Conservation (phyloP, 192 early-diverging fungal species). For the Backusella parvicylindrica region DNA sequence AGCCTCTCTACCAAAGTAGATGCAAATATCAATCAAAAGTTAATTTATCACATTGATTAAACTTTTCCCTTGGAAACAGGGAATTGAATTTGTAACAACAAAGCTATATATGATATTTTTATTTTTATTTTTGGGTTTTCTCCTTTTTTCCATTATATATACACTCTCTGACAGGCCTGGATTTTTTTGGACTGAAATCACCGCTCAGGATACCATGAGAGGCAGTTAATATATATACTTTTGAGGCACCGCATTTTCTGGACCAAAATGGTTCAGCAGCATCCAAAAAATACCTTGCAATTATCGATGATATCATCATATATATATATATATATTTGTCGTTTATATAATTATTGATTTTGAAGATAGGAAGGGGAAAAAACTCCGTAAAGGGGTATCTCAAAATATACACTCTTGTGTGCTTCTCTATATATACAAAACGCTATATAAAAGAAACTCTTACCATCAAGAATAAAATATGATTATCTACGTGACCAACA, state of each 20-base stretch:
- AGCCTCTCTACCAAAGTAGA: conserved; percentile 88
- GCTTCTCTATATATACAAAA: not conserved
- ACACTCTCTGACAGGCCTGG: conserved; percentile 48
- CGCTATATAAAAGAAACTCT: not conserved
- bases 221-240: conserved; percentile 86
- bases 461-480: conserved; percentile 82
- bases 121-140: not conserved
- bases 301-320: conserved; percentile 94
- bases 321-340: not conserved
- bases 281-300: conserved; percentile 76
- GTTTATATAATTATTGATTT: not conserved
- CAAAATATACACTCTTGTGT: not conserved
- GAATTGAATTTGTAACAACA: conserved; percentile 90
- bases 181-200: conserved; percentile 79
- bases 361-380: not conserved
- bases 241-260: conserved; percentile 73
- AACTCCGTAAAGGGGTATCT: not conserved
- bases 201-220: conserved; percentile 93
- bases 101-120: conserved; percentile 30
- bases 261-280: conserved; percentile 87
- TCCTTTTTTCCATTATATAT: conserved; percentile 15
- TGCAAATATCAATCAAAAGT: conserved; percentile 82
- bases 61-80: conserved; percentile 73
- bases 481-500: conserved; percentile 87
- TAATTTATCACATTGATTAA: conserved; percentile 69